A percentile compares a stretch with the other conserved stretches of the same genome.
phyloP scores from a whole-genome alignment of 768 basidiomycete genomes.

The Rhodotorula toruloides region DNA sequence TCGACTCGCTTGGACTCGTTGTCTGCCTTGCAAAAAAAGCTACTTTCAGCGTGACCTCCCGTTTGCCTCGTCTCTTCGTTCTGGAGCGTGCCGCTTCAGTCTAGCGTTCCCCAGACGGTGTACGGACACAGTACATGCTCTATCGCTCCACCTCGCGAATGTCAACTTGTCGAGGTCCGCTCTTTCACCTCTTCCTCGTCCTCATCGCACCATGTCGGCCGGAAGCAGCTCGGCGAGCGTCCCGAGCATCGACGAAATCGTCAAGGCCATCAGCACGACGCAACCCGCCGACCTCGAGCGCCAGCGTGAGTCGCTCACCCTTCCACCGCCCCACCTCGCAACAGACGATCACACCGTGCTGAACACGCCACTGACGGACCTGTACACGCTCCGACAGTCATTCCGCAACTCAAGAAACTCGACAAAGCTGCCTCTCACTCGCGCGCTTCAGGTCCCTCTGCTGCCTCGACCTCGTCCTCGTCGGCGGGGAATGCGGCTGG shows the following conservation, averaged over 20 bases:
- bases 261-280: not conserved
- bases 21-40: too few relatives aligned
- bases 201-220: not conserved
- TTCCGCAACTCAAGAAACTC: constrained; percentile 35
- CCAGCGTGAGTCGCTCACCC: not conserved
- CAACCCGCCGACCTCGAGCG: not conserved
- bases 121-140: too few relatives aligned
- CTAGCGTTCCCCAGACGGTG: too few relatives aligned
- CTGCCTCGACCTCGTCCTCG: not conserved
- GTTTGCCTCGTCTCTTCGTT: too few relatives aligned
- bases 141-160: too few relatives aligned
- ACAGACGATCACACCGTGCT: not conserved
- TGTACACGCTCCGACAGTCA: constrained; percentile 8
- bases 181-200: not conserved
- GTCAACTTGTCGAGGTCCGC: not conserved
- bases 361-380: not conserved
- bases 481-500: constrained; percentile 43
- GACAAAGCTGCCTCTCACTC: constrained; percentile 50
- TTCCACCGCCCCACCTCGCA: not conserved
- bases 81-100: too few relatives aligned
- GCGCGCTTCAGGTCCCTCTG: not conserved
- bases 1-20: too few relatives aligned
- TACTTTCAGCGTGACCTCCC: too few relatives aligned
- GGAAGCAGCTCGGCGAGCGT: not conserved
- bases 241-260: not conserved